Evolutionary conservation across 352 stramenopile genomes (phyloP), one percentile per base, ranked within the genome.

Genomic region (Globisporangium recalcitrans): DNA sequence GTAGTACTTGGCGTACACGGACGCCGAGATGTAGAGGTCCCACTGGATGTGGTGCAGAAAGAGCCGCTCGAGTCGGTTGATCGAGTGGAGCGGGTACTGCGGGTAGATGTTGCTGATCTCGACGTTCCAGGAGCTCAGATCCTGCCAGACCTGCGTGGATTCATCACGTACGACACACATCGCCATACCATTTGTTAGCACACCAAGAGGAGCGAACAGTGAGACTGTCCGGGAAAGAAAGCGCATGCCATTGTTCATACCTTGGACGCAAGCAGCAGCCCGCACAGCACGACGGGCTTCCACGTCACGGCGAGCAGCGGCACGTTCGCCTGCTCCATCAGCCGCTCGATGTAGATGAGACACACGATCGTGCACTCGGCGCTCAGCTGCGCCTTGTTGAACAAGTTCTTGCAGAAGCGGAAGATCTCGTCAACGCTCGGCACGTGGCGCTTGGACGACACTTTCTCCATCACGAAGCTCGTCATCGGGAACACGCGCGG

Each of bases 361-460:
- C 87, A 97, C 52, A 99, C 96, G 71, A 99, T 97, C 6, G 95
- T 98, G 80, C 97, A 99, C 86, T 99, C 97, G n/a, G 95, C 96
- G 55, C 88, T 98, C 52, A 99, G 72, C 61, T 98, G 94, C 19
- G 97, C 96, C 62, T 96, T 93, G 63, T 98, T 97, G 78, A 99
- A 99, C 14, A 99, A 76, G 61, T 95, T 95, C 58, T 90, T 93
- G 63, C 93, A 90, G 58, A 98, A 98, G 14, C 85, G 74, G 65
- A 96, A 96, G 67, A 98, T 97, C 72, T 97, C 91, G 60, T 97
- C 84, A 27, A 97, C 88, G 36, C 75, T 93, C 38, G 91, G 91
- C n/a, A 91, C 78, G 61, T 93, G 82, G 64, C 73, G 68, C 67
- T 91, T 91, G 24, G 81, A 85, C 21, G 72, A 87, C 31, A 96